These are phyloP conservation scores for Penicillium bialowiezense DNA, from an alignment of 495 filamentous ascomycete species.

Conservation along the genomic window DNA sequence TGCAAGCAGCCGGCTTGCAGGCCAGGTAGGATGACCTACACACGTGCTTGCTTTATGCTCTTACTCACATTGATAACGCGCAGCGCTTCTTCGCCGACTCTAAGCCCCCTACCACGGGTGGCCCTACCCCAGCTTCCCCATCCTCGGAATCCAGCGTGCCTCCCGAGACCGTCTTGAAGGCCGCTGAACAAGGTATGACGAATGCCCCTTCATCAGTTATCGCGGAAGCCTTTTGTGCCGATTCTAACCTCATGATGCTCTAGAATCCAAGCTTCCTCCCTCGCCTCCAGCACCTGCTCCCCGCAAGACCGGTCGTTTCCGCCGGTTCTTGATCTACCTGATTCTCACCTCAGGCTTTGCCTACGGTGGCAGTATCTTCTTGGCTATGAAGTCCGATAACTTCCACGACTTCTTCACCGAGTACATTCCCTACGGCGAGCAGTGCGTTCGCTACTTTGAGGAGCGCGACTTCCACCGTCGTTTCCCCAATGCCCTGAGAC, in stretches of 20 bases:
- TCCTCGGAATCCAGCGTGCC: constrained; percentile 55
- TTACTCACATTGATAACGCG: not conserved
- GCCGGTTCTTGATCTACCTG: constrained; percentile 69
- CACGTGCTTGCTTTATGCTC: constrained; percentile 9
- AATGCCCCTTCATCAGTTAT: constrained; percentile 16
- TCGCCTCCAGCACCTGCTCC: constrained; percentile 45
- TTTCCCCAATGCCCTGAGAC: constrained; percentile 70
- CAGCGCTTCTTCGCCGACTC: constrained; percentile 48
- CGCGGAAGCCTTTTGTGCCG: constrained; percentile 3
- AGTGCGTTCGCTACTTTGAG: constrained; percentile 94
- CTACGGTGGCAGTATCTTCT: constrained; percentile 86
- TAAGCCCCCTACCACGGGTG: constrained; percentile 31
- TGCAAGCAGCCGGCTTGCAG: constrained; percentile 40
- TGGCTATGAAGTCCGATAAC: constrained; percentile 89
- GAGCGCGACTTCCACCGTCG: constrained; percentile 90
- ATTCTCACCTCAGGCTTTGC: constrained; percentile 68
- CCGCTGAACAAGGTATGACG: constrained; percentile 44
- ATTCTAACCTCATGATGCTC: constrained; percentile 12
- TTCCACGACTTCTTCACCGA: constrained; percentile 99
- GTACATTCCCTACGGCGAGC: constrained; percentile 92
- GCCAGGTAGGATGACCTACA: constrained; percentile 39
- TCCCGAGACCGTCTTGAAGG: constrained; percentile 59
- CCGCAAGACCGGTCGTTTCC: constrained; percentile 73
- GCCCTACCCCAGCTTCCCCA: constrained; percentile 41
- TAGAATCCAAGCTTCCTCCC: constrained; percentile 27